phyloP scores from a whole-genome alignment of 768 basidiomycete genomes.

The Dentipellis sp. region DNA sequence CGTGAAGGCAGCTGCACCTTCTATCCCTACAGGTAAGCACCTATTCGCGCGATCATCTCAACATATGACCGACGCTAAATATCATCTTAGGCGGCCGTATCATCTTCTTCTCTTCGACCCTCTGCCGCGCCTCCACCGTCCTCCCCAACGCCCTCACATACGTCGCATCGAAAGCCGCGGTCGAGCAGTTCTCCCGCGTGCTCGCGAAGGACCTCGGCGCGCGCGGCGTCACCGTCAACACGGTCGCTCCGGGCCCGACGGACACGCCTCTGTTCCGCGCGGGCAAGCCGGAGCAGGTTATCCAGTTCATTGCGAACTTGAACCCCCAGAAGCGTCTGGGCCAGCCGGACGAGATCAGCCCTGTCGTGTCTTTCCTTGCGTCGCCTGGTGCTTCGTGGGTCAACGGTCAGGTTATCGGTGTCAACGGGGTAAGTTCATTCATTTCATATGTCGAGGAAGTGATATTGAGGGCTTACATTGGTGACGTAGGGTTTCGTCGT shows the following conservation, averaged over 20 bases:
- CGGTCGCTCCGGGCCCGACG: conserved; percentile 44
- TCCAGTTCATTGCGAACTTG: conserved; percentile 35
- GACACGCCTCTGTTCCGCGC: conserved; percentile 47
- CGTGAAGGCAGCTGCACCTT: conserved; percentile 34
- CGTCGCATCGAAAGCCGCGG: conserved; percentile 47
- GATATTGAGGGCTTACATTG: neutral
- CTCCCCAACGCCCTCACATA: conserved; percentile 41
- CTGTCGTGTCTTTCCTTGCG: conserved; percentile 43
- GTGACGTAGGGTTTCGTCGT: neutral
- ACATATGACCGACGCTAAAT: neutral
- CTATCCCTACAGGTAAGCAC: conserved; percentile 34
- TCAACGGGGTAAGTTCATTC: conserved; percentile 42
- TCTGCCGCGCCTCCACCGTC: conserved; percentile 35
- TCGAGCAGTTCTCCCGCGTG: conserved; percentile 49
- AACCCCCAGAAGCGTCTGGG: conserved; percentile 40
- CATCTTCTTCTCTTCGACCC: conserved; percentile 46
- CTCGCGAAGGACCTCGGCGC: conserved; percentile 50
- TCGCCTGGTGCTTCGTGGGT: conserved; percentile 47
- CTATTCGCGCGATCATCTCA: neutral
- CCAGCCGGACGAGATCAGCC: conserved; percentile 42
- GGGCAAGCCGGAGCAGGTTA: conserved; percentile 39
- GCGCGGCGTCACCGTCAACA: conserved; percentile 47
- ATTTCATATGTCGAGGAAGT: neutral
- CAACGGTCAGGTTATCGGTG: conserved; percentile 47
- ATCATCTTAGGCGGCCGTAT: conserved; percentile 36